Conservation (phyloP, 164 flowering plant species). For the Liriodendron chinense region DNA sequence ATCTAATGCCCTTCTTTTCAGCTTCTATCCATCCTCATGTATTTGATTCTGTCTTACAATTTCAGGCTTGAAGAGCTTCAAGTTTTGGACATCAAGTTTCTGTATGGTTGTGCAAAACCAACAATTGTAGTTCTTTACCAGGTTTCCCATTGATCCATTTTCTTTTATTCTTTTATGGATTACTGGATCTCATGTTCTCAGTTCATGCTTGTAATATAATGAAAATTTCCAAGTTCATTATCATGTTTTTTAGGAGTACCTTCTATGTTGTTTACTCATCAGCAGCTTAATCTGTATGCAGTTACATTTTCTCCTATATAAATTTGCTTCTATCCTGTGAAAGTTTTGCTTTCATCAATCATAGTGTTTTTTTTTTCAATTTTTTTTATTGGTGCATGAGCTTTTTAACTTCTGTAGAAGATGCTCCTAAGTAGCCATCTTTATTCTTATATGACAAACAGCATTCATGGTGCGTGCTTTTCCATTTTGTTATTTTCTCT, state of each 20-base stretch:
- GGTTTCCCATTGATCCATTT: constrained; percentile 36
- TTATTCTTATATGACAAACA: no score
- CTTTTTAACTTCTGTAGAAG: no score
- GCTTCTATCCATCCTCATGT: not conserved
- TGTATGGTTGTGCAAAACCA: constrained; percentile 88
- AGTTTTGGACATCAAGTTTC: constrained; percentile 95
- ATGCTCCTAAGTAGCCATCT: no score
- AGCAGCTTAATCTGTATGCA: no score
- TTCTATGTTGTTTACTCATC: no score
- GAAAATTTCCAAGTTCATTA: no score
- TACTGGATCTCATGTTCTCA: not conserved
- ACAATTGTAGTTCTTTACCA: constrained; percentile 97
- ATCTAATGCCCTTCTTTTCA: not conserved
- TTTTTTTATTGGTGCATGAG: no score
- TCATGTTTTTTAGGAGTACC: no score
- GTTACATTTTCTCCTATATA: no score
- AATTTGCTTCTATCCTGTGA: no score
- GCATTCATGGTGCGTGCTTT: not conserved
- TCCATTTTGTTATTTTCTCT: not conserved
- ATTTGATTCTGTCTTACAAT: constrained; percentile 6
- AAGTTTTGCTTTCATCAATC: no score
- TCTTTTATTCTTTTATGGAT: not conserved
- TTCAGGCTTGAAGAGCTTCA: constrained; percentile 99
- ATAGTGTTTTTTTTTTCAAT: no score
- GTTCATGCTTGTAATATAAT: not conserved